Evolutionary conservation across 2,329 filamentous ascomycete species (phyloP).

Genomic region (Stromatinia cepivora): DNA sequence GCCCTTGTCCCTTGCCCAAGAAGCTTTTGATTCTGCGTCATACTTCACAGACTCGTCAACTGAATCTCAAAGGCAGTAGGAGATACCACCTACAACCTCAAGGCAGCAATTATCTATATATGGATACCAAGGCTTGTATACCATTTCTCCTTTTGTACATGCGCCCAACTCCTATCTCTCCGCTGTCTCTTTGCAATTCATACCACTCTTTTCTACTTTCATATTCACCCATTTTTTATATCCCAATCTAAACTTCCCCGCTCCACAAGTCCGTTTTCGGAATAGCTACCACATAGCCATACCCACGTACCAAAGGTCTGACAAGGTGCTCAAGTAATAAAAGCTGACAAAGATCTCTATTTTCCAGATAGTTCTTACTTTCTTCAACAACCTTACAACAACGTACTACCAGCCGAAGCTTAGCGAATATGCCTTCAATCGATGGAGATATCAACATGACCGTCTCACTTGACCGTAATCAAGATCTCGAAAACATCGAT

Average conservation of each 20-base stretch:
- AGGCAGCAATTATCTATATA: neutral
- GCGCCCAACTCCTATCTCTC: neutral
- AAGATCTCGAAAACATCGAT: neutral
- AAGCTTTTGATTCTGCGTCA: neutral
- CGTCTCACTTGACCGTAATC: neutral
- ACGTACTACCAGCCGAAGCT: neutral
- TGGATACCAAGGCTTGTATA: neutral
- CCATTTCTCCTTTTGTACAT: neutral
- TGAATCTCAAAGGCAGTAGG: neutral
- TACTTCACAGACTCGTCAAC: neutral
- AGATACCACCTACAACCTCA: neutral
- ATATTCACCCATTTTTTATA: neutral
- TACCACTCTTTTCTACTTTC: neutral
- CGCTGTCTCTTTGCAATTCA: neutral
- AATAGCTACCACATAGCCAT: neutral
- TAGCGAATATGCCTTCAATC: neutral
- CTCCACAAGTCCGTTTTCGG: neutral
- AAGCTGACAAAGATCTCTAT: neutral
- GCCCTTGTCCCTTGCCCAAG: too few species aligned
- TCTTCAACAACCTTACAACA: neutral
- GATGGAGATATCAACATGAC: neutral
- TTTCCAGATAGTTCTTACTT: neutral
- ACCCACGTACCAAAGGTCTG: neutral
- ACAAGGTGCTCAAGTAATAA: conserved; percentile 1
- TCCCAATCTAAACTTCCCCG: neutral